Conservation (phyloP, 2,329 filamentous ascomycete genomes). For the Onygenales sp. region DNA sequence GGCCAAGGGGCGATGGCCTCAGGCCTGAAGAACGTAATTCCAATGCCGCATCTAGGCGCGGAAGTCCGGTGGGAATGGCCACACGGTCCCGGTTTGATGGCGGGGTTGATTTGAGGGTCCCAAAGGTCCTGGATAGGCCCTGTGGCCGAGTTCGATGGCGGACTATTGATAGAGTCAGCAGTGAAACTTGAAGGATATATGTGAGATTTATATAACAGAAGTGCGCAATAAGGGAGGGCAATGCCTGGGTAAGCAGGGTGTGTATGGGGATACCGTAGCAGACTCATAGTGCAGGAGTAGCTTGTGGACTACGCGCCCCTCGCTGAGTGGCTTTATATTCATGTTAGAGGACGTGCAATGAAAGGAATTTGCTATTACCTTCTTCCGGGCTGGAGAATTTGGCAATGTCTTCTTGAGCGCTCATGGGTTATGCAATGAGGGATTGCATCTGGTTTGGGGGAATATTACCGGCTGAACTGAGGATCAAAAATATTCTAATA, state of each 20-base stretch:
- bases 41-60: conserved; percentile 37
- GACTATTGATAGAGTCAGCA: conserved; percentile 1
- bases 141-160: neutral
- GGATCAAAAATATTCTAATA: too few species aligned
- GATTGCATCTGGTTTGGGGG: too few species aligned
- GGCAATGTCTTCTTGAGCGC: conserved; percentile 18
- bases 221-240: neutral
- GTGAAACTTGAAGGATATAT: neutral
- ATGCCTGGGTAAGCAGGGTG: too few species aligned
- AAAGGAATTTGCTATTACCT: conserved; percentile 15
- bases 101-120: neutral
- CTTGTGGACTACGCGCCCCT: neutral
- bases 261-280: too few species aligned
- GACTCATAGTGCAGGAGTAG: neutral
- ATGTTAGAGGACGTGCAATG: neutral
- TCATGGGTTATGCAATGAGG: conserved; percentile 9
- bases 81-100: neutral
- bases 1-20: neutral
- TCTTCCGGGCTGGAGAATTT: conserved; percentile 21
- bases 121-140: neutral
- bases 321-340: neutral
- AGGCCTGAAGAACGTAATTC: neutral
- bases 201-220: neutral
- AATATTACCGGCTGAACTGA: too few species aligned
- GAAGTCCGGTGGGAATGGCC: conserved; percentile 47